These are phyloP conservation scores for Geosmithia morbida DNA, from an alignment of 2,329 filamentous ascomycete genomes.

Conservation along the genomic window DNA sequence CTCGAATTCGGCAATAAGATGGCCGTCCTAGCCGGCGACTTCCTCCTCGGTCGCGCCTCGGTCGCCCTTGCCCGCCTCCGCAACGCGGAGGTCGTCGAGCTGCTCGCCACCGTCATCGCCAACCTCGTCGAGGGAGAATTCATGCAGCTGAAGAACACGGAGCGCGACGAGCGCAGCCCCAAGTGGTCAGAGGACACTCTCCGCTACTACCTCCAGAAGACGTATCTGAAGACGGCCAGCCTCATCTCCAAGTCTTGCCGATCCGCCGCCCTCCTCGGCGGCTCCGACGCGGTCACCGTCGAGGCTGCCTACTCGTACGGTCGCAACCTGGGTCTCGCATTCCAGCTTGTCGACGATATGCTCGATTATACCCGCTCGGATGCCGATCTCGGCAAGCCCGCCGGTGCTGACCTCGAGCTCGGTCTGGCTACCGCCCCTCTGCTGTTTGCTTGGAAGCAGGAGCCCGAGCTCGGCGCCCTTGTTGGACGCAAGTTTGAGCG, in stretches of 20 bases:
- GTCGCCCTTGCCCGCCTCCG: conserved; percentile 82
- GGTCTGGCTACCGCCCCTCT: conserved; percentile 88
- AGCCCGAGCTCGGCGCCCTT: conserved; percentile 68
- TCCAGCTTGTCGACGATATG: conserved; percentile 97
- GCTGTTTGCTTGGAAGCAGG: conserved; percentile 89
- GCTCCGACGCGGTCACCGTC: conserved; percentile 61
- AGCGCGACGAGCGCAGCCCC: conserved; percentile 70
- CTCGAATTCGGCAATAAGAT: conserved; percentile 98
- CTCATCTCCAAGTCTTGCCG: conserved; percentile 94
- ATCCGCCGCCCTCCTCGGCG: conserved; percentile 73
- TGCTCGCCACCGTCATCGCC: conserved; percentile 90
- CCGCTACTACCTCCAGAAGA: conserved; percentile 93
- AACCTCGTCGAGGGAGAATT: conserved; percentile 98
- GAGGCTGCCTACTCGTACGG: conserved; percentile 88
- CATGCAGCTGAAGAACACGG: conserved; percentile 98
- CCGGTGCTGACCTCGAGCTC: conserved; percentile 84
- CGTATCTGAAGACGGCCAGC: conserved; percentile 91
- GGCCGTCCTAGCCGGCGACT: conserved; percentile 96
- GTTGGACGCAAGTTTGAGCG: conserved; percentile 82
- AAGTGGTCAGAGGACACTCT: conserved; percentile 80
- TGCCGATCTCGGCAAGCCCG: conserved; percentile 81
- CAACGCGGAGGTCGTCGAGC: conserved; percentile 87
- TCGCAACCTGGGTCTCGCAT: conserved; percentile 84
- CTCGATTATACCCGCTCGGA: conserved; percentile 86
- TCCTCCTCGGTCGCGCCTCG: conserved; percentile 81